Evolutionary conservation across 129 eudicot genomes (phyloP), one percentile per base, ranked within the genome.

Genomic region (Glebionis coronaria): DNA sequence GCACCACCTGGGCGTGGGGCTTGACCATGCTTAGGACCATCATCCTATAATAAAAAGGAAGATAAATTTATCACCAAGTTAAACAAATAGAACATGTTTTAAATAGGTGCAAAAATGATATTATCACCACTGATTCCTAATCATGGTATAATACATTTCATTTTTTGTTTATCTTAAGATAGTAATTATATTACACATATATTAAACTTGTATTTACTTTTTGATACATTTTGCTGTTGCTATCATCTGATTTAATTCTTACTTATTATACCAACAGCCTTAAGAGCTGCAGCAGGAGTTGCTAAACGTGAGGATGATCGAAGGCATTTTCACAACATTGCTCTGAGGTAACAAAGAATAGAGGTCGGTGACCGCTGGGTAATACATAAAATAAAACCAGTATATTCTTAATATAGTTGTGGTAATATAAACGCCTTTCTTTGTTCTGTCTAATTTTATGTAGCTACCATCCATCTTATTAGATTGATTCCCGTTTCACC

Each of bases 291-390:
- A 14, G 96, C 98, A 50, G 75, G 84, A 70, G 95, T 96, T 61
- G 96, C 85, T 63, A 92, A 83, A 83, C 88, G 90, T 49, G 98
- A 92, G 87, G 96, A 92, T 88, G 96, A 92, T 67, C 79, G 88
- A 70, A 80, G 96, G 59, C 96, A 88, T 23, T 92, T 92, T 78
- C 96, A 88, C 70, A 92, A 92, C 79, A 88, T 95, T 67, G 65
- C 91, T 60, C 80, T 88, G 44, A 76, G 98, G 38, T 88, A 92
- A 78, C 95, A 95, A 52, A 76, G 98, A 75, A 88, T 82, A 79
- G 98, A 88, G 73, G 81, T 78, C 38, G 85, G 90, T 7, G 92
- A 83, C 66, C 80, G 80, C 46, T 83, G 90, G 91, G 96, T 91
- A 87, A 44, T 8, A 44, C 0, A 2, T 9, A 44, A 44, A 44